A percentile compares a stretch with the other conserved stretches of the same genome.
These are phyloP conservation scores for Clavariopsis aquatica DNA, from an alignment of 495 filamentous ascomycete genomes.

Conservation along the genomic window DNA sequence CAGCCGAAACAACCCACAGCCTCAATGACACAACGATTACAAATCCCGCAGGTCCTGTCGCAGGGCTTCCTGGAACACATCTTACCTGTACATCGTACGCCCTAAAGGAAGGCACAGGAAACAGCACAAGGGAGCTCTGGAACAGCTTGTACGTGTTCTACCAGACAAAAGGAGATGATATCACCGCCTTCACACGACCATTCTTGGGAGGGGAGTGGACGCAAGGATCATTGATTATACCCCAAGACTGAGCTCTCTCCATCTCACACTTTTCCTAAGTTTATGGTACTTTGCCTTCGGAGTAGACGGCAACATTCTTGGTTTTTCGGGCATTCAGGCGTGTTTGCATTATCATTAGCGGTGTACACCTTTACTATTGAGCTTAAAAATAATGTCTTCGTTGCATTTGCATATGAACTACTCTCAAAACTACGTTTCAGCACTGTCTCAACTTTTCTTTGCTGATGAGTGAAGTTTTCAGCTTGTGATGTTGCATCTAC, in stretches of 20 bases:
- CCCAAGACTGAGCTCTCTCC: slow-evolving; percentile 13
- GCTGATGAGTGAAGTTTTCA: too few species aligned
- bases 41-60: slow-evolving; percentile 7
- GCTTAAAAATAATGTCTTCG: too few species aligned
- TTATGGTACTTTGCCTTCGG: too few species aligned
- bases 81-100: slow-evolving; percentile 36
- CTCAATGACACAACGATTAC: slow-evolving; percentile 31
- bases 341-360: background rate
- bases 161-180: slow-evolving; percentile 37
- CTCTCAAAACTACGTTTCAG: too few species aligned
- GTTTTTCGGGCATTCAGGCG: too few species aligned
- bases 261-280: background rate
- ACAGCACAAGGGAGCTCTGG: too few species aligned
- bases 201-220: slow-evolving; percentile 37
- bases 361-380: background rate
- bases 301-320: too few species aligned
- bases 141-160: slow-evolving; percentile 38
- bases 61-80: slow-evolving; percentile 35
- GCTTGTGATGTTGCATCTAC: too few species aligned
- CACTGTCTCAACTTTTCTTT: too few species aligned
- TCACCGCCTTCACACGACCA: slow-evolving; percentile 36
- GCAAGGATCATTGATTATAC: slow-evolving; percentile 18
- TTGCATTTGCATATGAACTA: too few species aligned
- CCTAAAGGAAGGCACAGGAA: slow-evolving; percentile 25
- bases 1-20: slow-evolving; percentile 35